A percentile compares a stretch with the other conserved stretches of the same genome.
These are phyloP conservation scores for Plasmopara muralis DNA, from an alignment of 352 stramenopile species.

Conservation along the genomic window DNA sequence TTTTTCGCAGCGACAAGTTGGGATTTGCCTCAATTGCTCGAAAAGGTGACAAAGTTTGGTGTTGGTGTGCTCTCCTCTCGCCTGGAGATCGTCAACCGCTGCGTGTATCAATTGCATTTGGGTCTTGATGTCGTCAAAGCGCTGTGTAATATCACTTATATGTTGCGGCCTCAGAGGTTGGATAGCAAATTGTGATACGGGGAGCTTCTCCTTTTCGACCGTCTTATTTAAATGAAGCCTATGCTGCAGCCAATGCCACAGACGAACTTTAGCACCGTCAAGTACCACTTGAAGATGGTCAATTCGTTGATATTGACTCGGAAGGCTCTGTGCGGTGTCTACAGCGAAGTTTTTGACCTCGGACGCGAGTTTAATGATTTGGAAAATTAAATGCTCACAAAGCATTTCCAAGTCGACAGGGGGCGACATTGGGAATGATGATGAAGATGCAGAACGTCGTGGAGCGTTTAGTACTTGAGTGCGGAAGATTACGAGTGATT, in stretches of 20 bases:
- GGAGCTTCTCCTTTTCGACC: slow-evolving; percentile 5
- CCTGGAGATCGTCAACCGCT: slow-evolving; percentile 12
- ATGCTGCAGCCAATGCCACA: slow-evolving; percentile 10
- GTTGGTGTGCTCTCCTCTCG: slow-evolving; percentile 4
- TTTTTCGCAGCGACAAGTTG: slow-evolving; percentile 5
- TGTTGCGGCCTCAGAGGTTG: slow-evolving; percentile 4
- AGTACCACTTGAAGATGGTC: not conserved
- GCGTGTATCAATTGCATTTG: slow-evolving; percentile 21
- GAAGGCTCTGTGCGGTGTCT: not conserved
- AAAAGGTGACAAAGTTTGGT: slow-evolving; percentile 6
- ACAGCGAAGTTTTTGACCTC: slow-evolving; percentile 9
- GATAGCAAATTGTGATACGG: not conserved
- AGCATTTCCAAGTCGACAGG: slow-evolving; percentile 20
- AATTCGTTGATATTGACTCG: not conserved
- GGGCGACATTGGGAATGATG: not conserved
- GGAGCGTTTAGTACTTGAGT: slow-evolving; percentile 2
- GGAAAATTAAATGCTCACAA: slow-evolving; percentile 5
- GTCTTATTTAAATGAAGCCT: not conserved
- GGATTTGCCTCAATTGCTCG: slow-evolving; percentile 4
- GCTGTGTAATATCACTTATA: slow-evolving; percentile 10
- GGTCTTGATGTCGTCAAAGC: slow-evolving; percentile 17
- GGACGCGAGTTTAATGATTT: slow-evolving; percentile 3
- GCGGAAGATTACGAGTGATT: slow-evolving; percentile 11
- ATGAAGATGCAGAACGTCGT: slow-evolving; percentile 4
- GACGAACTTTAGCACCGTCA: not conserved